These are phyloP conservation scores for Striga hermonthica DNA, from an alignment of 305 asterid species.

Conservation along the genomic window DNA sequence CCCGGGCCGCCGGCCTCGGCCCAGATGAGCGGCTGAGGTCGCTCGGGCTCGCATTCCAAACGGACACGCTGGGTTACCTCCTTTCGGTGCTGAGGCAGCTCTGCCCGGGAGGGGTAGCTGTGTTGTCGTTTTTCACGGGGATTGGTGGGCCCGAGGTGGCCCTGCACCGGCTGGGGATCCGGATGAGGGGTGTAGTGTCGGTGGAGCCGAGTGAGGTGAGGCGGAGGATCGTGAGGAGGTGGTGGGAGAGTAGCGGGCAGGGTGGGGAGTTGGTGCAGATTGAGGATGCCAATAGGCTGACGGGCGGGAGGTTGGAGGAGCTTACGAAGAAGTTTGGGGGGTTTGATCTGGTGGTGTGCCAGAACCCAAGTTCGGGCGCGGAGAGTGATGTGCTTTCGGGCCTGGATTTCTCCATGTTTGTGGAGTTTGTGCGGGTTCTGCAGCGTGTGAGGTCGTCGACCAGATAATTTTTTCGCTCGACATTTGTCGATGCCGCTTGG, in stretches of 20 bases:
- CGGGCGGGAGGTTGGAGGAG: constrained; percentile 49
- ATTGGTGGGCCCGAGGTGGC: constrained; percentile 86
- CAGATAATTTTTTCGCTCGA: background rate
- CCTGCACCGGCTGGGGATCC: constrained; percentile 65
- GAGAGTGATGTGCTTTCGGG: constrained; percentile 34
- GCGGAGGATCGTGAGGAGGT: constrained; percentile 56
- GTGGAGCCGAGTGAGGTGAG: constrained; percentile 62
- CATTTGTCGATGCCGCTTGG: no score
- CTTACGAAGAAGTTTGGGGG: constrained; percentile 47
- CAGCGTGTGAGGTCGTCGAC: constrained; percentile 52
- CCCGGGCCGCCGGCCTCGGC: constrained; percentile 48
- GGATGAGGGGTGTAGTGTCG: constrained; percentile 57
- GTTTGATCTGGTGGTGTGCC: constrained; percentile 67
- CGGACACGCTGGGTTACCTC: constrained; percentile 72
- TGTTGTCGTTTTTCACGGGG: constrained; percentile 66
- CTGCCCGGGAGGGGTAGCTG: constrained; percentile 55
- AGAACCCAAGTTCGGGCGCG: constrained; percentile 44
- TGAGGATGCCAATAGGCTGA: constrained; percentile 43
- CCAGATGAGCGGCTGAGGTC: constrained; percentile 51
- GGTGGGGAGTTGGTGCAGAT: constrained; percentile 74
- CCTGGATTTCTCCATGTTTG: constrained; percentile 59
- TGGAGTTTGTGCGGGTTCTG: constrained; percentile 72
- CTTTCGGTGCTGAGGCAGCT: constrained; percentile 54
- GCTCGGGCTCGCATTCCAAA: constrained; percentile 64
- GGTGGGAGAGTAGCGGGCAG: constrained; percentile 76